A percentile compares a stretch with the other conserved stretches of the same genome.
phyloP scores from a whole-genome alignment of 208 protist species.

The Trypanosoma theileri region DNA sequence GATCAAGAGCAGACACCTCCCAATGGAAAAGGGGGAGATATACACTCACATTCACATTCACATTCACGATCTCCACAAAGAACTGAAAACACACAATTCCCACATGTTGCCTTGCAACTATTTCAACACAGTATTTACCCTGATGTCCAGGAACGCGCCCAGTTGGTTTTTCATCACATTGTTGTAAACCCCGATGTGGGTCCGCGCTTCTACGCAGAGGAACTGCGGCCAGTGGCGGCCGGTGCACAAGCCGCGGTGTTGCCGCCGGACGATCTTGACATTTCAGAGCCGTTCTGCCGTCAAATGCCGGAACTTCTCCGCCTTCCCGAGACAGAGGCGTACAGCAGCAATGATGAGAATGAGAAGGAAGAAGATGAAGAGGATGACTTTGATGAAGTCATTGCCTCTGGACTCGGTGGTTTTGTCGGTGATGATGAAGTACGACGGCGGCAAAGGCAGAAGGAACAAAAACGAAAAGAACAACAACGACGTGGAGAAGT shows the following conservation, averaged over 20 bases:
- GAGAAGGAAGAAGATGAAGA: constrained; percentile 8
- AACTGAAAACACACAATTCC: too few relatives aligned
- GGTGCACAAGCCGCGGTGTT: constrained; percentile 65
- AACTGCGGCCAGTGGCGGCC: constrained; percentile 53
- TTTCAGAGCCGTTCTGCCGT: constrained; percentile 66
- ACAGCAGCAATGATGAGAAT: constrained; percentile 10
- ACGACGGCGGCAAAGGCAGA: constrained; percentile 29
- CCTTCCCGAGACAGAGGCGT: constrained; percentile 47
- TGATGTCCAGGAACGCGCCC: constrained; percentile 66
- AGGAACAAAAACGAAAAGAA: constrained; percentile 17
- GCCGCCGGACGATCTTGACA: constrained; percentile 48
- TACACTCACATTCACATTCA: too few relatives aligned
- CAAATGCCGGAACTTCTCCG: constrained; percentile 47
- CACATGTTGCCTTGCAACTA: constrained; percentile 26
- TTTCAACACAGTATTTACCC: constrained; percentile 61
- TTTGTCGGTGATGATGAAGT: constrained; percentile 42
- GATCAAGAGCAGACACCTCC: too few relatives aligned
- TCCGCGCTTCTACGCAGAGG: constrained; percentile 47
- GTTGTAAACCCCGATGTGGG: constrained; percentile 37
- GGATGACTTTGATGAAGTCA: constrained; percentile 19
- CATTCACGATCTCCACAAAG: too few relatives aligned
- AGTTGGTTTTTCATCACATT: constrained; percentile 52
- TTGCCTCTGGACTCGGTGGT: not conserved
- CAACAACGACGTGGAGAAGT: constrained; percentile 55
- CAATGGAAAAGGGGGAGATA: not conserved